These are phyloP conservation scores for Penicillium fimorum DNA, from an alignment of 495 filamentous ascomycete genomes.

Conservation along the genomic window DNA sequence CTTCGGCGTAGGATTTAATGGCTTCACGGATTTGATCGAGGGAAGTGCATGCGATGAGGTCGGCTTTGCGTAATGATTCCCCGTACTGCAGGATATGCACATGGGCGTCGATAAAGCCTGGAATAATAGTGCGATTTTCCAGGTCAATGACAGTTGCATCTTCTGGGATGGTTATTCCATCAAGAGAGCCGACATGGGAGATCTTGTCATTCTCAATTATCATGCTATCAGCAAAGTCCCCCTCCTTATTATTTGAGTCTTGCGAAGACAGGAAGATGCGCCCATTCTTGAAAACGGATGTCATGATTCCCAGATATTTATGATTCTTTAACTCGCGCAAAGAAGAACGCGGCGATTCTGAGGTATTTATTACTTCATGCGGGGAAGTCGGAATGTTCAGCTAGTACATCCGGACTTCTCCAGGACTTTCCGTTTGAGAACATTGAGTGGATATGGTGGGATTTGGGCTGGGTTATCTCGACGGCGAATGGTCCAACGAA, in stretches of 20 bases:
- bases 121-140: slow-evolving; percentile 48
- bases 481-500: background rate
- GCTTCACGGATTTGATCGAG: slow-evolving; percentile 52
- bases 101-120: slow-evolving; percentile 65
- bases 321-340: background rate
- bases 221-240: slow-evolving; percentile 43
- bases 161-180: slow-evolving; percentile 31
- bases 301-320: slow-evolving; percentile 23
- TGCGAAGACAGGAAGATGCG: slow-evolving; percentile 38
- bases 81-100: slow-evolving; percentile 62
- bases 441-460: background rate
- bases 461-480: background rate
- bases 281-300: slow-evolving; percentile 45
- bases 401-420: slow-evolving; percentile 5
- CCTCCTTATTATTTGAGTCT: slow-evolving; percentile 22
- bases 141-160: slow-evolving; percentile 44
- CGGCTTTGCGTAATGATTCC: slow-evolving; percentile 55
- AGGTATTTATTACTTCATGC: slow-evolving; percentile 16
- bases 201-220: slow-evolving; percentile 38
- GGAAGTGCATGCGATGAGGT: slow-evolving; percentile 52
- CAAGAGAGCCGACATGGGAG: slow-evolving; percentile 41
- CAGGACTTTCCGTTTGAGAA: slow-evolving; percentile 20
- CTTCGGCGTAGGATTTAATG: slow-evolving; percentile 50
- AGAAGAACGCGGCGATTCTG: background rate
- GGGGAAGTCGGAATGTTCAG: slow-evolving; percentile 8